These are phyloP conservation scores for Macroventuria anomochaeta DNA, from an alignment of 2,329 filamentous ascomycete genomes.

Conservation along the genomic window DNA sequence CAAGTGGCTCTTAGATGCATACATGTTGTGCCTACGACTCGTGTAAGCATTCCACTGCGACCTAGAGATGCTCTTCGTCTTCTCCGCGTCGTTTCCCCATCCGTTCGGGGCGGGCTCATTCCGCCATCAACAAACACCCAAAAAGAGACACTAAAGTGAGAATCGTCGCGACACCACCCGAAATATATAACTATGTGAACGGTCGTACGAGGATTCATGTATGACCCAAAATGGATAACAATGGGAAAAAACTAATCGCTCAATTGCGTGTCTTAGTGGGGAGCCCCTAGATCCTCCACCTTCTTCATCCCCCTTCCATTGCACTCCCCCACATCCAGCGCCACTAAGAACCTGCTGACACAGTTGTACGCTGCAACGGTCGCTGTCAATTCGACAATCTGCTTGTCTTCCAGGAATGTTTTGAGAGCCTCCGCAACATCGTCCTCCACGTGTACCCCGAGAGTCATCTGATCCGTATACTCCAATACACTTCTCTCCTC, in stretches of 20 bases:
- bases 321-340: constrained; percentile 68
- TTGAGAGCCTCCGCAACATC: constrained; percentile 69
- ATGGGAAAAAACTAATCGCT: no score
- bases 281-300: constrained; percentile 34
- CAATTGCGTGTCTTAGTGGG: no score
- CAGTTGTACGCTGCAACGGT: constrained; percentile 84
- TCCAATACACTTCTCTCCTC: constrained; percentile 71
- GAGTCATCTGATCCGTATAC: constrained; percentile 86
- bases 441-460: constrained; percentile 72
- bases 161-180: not conserved
- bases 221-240: no score
- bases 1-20: no score
- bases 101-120: no score
- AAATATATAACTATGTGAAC: no score
- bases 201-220: no score
- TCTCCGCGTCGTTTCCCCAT: no score
- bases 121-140: constrained; percentile 9
- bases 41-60: no score
- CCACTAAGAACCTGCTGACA: constrained; percentile 82
- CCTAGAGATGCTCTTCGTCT: no score
- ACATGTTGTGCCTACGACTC: no score
- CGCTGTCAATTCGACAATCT: constrained; percentile 81
- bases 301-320: constrained; percentile 44
- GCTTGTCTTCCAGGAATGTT: constrained; percentile 67
- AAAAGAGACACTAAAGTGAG: not conserved